Conservation (phyloP, 176 grass and related monocot species). For the Oryza australiensis region DNA sequence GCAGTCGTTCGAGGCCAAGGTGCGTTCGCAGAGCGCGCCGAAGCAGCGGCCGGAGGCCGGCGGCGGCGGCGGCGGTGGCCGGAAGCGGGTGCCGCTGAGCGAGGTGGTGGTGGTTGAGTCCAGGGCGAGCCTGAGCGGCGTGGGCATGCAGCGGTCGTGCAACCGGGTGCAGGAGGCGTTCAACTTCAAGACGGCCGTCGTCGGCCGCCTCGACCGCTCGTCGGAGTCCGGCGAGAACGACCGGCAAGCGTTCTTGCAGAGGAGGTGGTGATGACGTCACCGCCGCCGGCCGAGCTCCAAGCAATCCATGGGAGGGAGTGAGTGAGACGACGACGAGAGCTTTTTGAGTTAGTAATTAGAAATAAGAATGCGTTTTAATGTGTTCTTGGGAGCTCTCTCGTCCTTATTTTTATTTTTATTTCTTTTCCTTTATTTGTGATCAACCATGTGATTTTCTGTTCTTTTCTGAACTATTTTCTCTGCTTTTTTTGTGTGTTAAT, state of each 20-base stretch:
- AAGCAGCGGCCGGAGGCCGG: constrained; percentile 67
- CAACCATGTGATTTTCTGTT: not conserved
- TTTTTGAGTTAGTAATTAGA: constrained; percentile 42
- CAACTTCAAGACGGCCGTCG: constrained; percentile 74
- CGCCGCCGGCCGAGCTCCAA: not conserved
- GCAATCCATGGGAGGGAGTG: not conserved
- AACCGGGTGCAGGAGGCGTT: constrained; percentile 60
- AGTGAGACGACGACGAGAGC: constrained; percentile 21
- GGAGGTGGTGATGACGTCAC: constrained; percentile 55
- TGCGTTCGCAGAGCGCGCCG: constrained; percentile 88
- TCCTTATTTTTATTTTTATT: not conserved
- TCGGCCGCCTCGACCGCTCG: constrained; percentile 65
- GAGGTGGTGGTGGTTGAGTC: constrained; percentile 76
- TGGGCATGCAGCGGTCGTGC: constrained; percentile 73
- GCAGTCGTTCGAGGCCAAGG: constrained; percentile 91
- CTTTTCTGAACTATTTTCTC: not conserved
- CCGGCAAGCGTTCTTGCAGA: constrained; percentile 55
- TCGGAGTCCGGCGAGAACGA: constrained; percentile 49
- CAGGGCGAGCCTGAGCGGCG: constrained; percentile 65
- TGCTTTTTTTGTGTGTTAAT: not conserved
- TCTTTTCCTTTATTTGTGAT: constrained; percentile 18
- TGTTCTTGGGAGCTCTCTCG: constrained; percentile 49
- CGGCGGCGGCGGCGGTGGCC: not conserved
- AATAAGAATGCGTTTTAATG: constrained; percentile 56
- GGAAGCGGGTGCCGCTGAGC: constrained; percentile 81